phyloP scores from a whole-genome alignment of 2,329 filamentous ascomycete genomes.

The Colletotrichum sp. region DNA sequence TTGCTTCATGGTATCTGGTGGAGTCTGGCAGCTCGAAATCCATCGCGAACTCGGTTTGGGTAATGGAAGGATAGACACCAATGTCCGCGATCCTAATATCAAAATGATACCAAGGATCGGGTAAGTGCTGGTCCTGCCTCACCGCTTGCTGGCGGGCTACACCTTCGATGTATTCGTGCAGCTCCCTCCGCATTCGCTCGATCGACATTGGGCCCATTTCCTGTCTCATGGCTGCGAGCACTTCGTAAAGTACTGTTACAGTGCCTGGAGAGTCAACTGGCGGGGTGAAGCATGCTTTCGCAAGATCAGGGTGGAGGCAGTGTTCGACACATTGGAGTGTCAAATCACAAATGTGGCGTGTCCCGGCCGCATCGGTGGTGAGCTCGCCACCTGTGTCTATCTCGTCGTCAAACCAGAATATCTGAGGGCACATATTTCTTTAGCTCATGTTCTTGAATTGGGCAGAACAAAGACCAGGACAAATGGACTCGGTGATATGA shows the following conservation, averaged over 20 bases:
- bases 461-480: rapidly evolving
- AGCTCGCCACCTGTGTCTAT: not conserved
- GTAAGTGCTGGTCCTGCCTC: not conserved
- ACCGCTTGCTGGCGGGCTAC: not conserved
- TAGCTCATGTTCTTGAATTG: not conserved
- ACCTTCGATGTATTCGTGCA: not conserved
- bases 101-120: not conserved
- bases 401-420: not conserved
- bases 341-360: not conserved
- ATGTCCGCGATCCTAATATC: not conserved
- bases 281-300: not conserved
- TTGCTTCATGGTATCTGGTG: not conserved
- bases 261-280: not conserved
- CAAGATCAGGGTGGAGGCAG: not conserved
- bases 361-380: not conserved
- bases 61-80: not conserved
- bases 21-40: not conserved
- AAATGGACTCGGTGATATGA: not conserved
- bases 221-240: not conserved
- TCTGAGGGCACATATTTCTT: not conserved
- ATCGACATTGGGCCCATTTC: not conserved
- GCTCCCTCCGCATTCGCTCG: not conserved
- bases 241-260: not conserved
- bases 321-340: not conserved
- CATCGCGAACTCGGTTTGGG: not conserved